Evolutionary conservation across 2,329 filamentous ascomycete species (phyloP).

Genomic region (Monilinia vaccinii-corymbosi): DNA sequence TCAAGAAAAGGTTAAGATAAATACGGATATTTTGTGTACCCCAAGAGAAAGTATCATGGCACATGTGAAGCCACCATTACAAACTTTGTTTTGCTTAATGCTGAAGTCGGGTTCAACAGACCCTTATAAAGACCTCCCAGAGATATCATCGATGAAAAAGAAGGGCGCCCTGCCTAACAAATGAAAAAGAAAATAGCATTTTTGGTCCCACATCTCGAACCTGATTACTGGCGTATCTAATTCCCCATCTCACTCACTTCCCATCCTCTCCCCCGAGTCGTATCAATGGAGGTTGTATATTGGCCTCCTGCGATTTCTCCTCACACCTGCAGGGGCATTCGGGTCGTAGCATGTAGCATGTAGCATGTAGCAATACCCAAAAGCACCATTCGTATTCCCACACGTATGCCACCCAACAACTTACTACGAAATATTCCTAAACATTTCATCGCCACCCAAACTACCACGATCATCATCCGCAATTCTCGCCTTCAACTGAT

Average conservation of each 20-base stretch:
- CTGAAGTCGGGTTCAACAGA: neutral
- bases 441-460: conserved; percentile 29
- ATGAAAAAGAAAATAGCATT: conserved; percentile 17
- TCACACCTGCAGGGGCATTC: conserved; percentile 12
- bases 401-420: conserved; percentile 15
- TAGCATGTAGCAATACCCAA: neutral
- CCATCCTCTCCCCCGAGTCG: neutral
- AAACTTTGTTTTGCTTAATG: conserved; percentile 18
- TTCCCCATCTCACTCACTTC: conserved; percentile 15
- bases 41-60: conserved; percentile 8
- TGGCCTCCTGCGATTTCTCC: neutral
- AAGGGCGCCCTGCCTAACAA: conserved; percentile 13
- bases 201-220: conserved; percentile 16
- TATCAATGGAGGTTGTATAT: neutral
- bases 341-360: neutral
- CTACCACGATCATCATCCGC: conserved; percentile 24
- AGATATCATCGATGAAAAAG: conserved; percentile 12
- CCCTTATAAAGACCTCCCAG: conserved; percentile 6
- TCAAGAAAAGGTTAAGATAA: neutral
- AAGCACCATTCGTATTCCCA: conserved; percentile 16
- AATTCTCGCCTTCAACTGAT: conserved; percentile 27
- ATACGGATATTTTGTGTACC: conserved; percentile 14
- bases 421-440: conserved; percentile 30
- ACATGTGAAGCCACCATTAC: conserved; percentile 21
- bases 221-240: conserved; percentile 20